A percentile compares a stretch with the other conserved stretches of the same genome.
Evolutionary conservation across 805 yeast genomes (phyloP).

Genomic region (Nakazawaea ernobii): DNA sequence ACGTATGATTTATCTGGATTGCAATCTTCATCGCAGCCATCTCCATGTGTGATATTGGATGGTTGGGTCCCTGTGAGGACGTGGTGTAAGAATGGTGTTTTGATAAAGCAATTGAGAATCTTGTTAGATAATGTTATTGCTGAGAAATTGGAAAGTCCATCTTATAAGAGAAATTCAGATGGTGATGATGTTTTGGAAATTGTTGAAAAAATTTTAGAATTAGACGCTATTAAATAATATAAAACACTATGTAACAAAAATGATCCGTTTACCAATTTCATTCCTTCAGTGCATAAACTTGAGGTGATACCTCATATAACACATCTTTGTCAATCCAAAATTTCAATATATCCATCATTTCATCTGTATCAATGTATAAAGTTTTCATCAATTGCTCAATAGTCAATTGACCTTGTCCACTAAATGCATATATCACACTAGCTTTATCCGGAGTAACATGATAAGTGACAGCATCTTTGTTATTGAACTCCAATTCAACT

Average conservation of each 20-base stretch:
- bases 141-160: conserved; percentile 49
- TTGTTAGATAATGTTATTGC: conserved; percentile 66
- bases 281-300: conserved; percentile 37
- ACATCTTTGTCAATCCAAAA: conserved; percentile 67
- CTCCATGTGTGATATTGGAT: conserved; percentile 83
- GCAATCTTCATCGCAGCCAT: conserved; percentile 36
- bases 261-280: conserved; percentile 16
- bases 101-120: conserved; percentile 63
- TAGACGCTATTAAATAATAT: conserved; percentile 13
- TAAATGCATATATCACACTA: conserved; percentile 48
- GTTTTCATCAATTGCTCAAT: neutral
- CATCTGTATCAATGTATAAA: conserved; percentile 5
- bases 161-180: conserved; percentile 19
- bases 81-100: conserved; percentile 91
- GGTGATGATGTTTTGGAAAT: conserved; percentile 32
- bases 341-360: conserved; percentile 26
- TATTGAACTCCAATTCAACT: conserved; percentile 51
- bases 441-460: conserved; percentile 69
- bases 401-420: conserved; percentile 17
- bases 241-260: neutral
- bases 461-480: conserved; percentile 28
- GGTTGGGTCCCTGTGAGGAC: conserved; percentile 88
- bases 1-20: conserved; percentile 45
- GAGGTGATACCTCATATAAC: conserved; percentile 32
- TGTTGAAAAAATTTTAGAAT: conserved; percentile 32